Conservation (phyloP, 108 stramenopile species). For the Nannochloropsis salina region DNA sequence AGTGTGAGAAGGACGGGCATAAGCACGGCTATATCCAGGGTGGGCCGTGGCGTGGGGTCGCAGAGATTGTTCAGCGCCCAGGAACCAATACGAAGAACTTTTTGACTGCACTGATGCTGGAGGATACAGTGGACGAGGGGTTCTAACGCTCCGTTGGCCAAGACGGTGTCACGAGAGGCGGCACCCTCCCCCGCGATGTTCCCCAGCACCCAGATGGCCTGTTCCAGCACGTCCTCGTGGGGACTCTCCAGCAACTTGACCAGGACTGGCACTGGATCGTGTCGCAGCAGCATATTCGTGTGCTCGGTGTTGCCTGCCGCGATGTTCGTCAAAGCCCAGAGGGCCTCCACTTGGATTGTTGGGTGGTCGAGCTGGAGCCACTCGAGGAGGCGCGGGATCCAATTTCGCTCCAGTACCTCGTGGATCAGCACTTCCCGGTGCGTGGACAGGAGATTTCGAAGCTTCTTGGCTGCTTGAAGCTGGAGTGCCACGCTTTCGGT, state of each 20-base stretch:
- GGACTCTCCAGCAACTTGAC: constrained; percentile 40
- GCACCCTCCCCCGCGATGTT: constrained; percentile 50
- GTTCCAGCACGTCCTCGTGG: constrained; percentile 51
- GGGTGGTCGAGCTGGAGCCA: constrained; percentile 70
- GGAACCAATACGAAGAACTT: constrained; percentile 43
- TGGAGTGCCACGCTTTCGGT: constrained; percentile 26
- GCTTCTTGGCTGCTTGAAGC: constrained; percentile 36
- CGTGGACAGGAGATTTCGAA: constrained; percentile 39
- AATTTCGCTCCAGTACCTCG: constrained; percentile 62
- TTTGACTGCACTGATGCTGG: constrained; percentile 23
- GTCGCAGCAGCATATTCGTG: constrained; percentile 44
- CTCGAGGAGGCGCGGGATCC: constrained; percentile 67
- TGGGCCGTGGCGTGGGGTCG: constrained; percentile 53
- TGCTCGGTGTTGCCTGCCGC: constrained; percentile 46
- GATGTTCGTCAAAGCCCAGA: constrained; percentile 50
- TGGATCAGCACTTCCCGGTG: constrained; percentile 56
- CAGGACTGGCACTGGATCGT: constrained; percentile 41
- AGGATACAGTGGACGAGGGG: constrained; percentile 47
- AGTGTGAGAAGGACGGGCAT: constrained; percentile 73
- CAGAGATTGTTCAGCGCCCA: constrained; percentile 50
- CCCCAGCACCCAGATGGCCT: constrained; percentile 52
- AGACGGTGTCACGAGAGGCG: constrained; percentile 38
- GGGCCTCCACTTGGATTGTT: constrained; percentile 62
- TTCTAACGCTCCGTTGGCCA: constrained; percentile 33
- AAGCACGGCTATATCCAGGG: constrained; percentile 68